Evolutionary conservation across 1,284 basidiomycete genomes (phyloP).

Genomic region (Xanthoconium separans): DNA sequence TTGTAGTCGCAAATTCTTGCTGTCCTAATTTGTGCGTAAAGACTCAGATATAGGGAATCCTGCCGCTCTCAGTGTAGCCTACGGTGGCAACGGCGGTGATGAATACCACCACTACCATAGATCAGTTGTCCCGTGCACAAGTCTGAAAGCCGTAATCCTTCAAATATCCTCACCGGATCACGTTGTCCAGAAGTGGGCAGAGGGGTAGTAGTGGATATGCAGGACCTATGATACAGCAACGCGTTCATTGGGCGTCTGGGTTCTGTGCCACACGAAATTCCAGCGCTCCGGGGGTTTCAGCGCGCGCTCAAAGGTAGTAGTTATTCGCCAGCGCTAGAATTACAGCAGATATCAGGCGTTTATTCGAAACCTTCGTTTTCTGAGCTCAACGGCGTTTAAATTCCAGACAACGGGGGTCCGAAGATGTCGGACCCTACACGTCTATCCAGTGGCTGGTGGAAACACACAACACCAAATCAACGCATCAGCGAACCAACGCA

Average conservation of each 20-base stretch:
- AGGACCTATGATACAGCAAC: not conserved
- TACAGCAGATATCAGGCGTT: not conserved
- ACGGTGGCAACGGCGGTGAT: no score
- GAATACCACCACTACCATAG: not conserved
- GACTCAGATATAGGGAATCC: no score
- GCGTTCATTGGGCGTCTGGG: no score
- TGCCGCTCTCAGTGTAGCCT: no score
- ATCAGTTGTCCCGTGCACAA: not conserved
- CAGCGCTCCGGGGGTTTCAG: not conserved
- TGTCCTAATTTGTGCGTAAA: no score
- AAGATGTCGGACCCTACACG: not conserved
- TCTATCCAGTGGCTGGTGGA: constrained; percentile 1
- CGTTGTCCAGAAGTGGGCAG: not conserved
- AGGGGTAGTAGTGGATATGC: not conserved
- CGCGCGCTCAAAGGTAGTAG: not conserved
- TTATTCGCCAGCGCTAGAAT: not conserved
- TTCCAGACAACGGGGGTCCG: not conserved
- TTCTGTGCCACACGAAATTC: not conserved
- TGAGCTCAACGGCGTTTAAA: not conserved
- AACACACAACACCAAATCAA: not conserved
- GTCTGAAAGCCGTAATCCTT: no score
- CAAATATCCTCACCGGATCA: not conserved
- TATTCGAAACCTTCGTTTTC: not conserved
- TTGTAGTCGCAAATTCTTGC: no score
- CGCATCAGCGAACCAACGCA: not conserved